Conservation (phyloP, 768 basidiomycete species). For the Pleurotus salmoneostramineus region DNA sequence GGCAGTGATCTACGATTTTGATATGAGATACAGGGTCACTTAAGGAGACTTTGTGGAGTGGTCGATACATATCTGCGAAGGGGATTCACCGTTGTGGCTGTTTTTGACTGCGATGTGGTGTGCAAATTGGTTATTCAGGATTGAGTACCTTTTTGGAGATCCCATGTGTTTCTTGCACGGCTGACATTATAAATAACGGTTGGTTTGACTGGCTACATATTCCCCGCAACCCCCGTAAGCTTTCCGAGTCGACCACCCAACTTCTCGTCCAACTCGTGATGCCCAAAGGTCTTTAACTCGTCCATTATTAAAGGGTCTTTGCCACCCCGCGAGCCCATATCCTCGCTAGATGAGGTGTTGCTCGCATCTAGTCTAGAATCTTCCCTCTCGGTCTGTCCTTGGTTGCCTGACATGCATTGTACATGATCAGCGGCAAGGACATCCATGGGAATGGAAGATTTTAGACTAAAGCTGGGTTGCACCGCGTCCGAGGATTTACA, state of each 20-base stretch:
- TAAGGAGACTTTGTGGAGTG: too few relatives aligned
- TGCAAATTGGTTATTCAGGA: neutral
- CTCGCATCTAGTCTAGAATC: constrained; percentile 5
- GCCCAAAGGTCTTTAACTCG: neutral
- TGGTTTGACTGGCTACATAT: neutral
- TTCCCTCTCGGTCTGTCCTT: constrained; percentile 2
- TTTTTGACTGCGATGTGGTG: neutral
- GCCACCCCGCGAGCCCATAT: too few relatives aligned
- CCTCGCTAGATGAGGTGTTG: neutral
- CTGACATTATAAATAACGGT: constrained; percentile 1
- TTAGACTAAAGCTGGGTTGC: constrained; percentile 1
- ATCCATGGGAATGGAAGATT: constrained; percentile 9
- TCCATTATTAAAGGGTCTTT: neutral
- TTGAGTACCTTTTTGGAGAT: neutral
- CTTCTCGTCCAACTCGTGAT: neutral
- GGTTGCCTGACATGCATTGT: neutral
- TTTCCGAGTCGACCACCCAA: neutral
- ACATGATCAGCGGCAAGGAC: neutral
- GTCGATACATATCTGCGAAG: too few relatives aligned
- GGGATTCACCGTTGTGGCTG: neutral
- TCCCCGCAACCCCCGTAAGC: neutral
- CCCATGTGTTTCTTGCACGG: constrained; percentile 1
- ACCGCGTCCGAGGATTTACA: neutral
- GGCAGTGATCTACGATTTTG: neutral
- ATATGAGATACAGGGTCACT: neutral